phyloP scores from a whole-genome alignment of 2,329 filamentous ascomycete genomes.

The Aspergillus ochraceus region DNA sequence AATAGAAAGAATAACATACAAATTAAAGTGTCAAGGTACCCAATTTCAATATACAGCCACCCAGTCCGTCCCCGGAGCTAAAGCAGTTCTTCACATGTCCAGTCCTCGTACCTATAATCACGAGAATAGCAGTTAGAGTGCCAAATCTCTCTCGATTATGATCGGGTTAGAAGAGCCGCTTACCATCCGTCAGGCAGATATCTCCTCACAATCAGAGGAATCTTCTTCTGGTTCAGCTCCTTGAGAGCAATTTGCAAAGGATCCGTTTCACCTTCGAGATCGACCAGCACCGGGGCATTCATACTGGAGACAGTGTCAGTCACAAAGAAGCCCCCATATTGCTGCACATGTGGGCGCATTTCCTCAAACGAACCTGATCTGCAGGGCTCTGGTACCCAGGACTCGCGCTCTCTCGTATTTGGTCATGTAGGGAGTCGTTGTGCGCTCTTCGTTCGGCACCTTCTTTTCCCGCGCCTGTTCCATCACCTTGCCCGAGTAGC shows the following conservation, averaged over 20 bases:
- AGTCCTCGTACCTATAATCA: conserved; percentile 84
- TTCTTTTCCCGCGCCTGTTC: conserved; percentile 72
- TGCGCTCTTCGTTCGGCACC: conserved; percentile 82
- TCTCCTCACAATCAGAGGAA: conserved; percentile 88
- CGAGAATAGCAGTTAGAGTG: conserved; percentile 9
- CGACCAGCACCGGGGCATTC: conserved; percentile 95
- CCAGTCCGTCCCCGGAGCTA: conserved; percentile 29
- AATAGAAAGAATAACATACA: conserved; percentile 18
- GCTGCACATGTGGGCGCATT: neutral
- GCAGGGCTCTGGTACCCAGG: conserved; percentile 85
- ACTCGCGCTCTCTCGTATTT: conserved; percentile 97
- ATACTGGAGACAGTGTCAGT: conserved; percentile 59
- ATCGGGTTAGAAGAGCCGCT: conserved; percentile 36
- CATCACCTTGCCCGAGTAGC: conserved; percentile 54
- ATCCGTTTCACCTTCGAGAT: conserved; percentile 96
- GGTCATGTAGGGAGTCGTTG: conserved; percentile 97
- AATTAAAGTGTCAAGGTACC: conserved; percentile 22
- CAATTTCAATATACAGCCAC: conserved; percentile 20
- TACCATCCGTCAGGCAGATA: conserved; percentile 97
- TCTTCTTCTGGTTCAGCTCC: conserved; percentile 97
- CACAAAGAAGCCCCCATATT: neutral
- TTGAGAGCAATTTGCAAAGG: conserved; percentile 97
- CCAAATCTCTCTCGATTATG: neutral
- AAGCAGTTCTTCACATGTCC: conserved; percentile 95
- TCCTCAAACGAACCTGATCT: conserved; percentile 73